Conservation (phyloP, 495 filamentous ascomycete species). For the Copromyces sp. region DNA sequence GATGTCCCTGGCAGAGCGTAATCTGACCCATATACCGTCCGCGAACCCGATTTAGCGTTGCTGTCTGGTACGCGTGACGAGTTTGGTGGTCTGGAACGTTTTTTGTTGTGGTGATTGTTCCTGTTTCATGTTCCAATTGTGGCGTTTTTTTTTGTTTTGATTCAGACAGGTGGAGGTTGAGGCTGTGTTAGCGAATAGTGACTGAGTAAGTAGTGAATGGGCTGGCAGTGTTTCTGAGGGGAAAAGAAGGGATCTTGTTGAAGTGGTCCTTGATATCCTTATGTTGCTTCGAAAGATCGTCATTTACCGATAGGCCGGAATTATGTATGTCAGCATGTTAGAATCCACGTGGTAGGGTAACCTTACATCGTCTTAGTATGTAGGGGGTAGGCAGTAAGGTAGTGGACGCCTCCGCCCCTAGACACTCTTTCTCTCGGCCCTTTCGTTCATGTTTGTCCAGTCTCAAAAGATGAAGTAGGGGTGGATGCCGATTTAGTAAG, state of each 20-base stretch:
- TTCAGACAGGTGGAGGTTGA: neutral
- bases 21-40: neutral
- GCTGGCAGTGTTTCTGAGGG: neutral
- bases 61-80: neutral
- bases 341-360: neutral
- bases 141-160: neutral
- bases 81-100: neutral
- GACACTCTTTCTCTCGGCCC: neutral
- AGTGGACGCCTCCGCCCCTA: neutral
- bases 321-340: neutral
- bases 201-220: neutral
- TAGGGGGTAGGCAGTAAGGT: neutral
- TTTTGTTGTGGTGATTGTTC: neutral
- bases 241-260: neutral
- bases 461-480: neutral
- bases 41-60: neutral
- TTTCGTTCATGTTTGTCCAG: neutral
- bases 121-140: neutral
- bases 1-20: neutral
- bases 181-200: neutral
- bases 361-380: neutral
- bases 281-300: neutral
- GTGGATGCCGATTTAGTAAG: neutral
- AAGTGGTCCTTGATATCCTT: neutral
- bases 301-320: neutral